Base-by-base conservation (phyloP, 495 filamentous ascomycete genomes). In the Friedmanniomyces simplex region DNA sequence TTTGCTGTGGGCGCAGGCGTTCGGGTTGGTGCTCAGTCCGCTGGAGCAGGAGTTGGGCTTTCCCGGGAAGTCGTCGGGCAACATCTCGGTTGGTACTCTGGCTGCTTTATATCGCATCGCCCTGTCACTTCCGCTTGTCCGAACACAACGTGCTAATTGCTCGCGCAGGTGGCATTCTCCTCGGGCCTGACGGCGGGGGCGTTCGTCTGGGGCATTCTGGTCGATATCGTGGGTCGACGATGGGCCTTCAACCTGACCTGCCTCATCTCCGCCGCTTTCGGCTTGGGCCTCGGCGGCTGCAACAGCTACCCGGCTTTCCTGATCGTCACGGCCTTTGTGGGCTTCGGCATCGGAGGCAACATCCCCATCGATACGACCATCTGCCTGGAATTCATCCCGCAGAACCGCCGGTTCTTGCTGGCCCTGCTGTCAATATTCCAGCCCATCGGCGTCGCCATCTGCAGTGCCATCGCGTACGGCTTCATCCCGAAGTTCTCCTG, bases 301-400 rank as follows among this genome's bases (percentile, higher is more conserved):
- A 66, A 71, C 32, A 68, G 57, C 20, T 76, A 74, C 60, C 61
- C 56, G 45, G 64, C 67, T 20, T 71, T 76, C 36, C 67, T 76
- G 12, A 69, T 76, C 20, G 65, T 77, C 0, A 73, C 74, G 16
- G 75, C 75, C 0, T 74, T 78, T 49, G 46, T 50, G 16, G 73
- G 74, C 11, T 76, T 78, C 59, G 75, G 73, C 18, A 67, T 76
- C 21, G 74, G 75, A 54, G 76, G 76, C 4, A 78, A 78, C 56
- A 75, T 77, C 8, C 76, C 76, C 2, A 76, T 78, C 58, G 75
- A 78, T 55, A 76, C 74, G 0, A 75, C 74, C 4, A 76, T 78
- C 36, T 71, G 66, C 36, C 63, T 77, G 10, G 75, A 78, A 48
- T 78, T 76, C 57, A 67, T 76, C 6, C 76, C 76, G 13, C 68